Base-by-base conservation (phyloP, 2,329 filamentous ascomycete species). In the Pleomassaria siparia region DNA sequence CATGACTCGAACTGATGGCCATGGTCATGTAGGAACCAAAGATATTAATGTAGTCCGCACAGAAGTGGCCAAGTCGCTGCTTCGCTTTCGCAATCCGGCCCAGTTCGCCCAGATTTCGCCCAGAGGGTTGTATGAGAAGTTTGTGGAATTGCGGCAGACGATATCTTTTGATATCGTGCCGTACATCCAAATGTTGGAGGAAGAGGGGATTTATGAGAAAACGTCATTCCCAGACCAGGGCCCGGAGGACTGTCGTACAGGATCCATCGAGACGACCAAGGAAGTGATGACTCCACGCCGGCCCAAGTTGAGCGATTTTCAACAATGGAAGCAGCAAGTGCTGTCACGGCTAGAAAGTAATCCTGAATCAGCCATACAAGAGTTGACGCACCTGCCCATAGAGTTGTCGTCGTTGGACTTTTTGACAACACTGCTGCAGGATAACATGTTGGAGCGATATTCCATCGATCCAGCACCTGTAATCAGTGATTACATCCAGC, bases 361-460 rank as follows among this genome's bases (percentile, higher is more conserved):
- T 6, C 67, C 60, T n/a, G 37, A 53, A 8, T 37, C 43, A 10
- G 62, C 65, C 1, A 51, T 63, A 12, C 51, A 58, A 25, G 59
- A 64, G 21, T 55, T 73, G 26, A 67, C 60, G 8, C 66, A 59
- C 40, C 62, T 72, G 13, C 70, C 71, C 36, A 54, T 73, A 25
- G 60, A 66, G 20, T 53, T 73, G n/a, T 51, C 60, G 5, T 66
- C 60, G 21, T 66, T 73, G 45, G 70, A 73, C 32, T 63, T 70
- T 45, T 56, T 73, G 39, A 73, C 67, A 35, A 65, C 58, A n/a
- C 56, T 72, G n/a, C 58, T 72, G 43, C 53, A 60, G 33, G 53
- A 61, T 20, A 37, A 42, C 21, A 61, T 57, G 2, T 59, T 68
- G 24, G 49, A 57, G 30, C 32, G 40, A 1, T 45, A 58, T 16